A percentile compares a stretch with the other conserved stretches of the same genome.
These are phyloP conservation scores for Mrakiaceae sp. DNA, from an alignment of 1,284 basidiomycete genomes.

Conservation along the genomic window DNA sequence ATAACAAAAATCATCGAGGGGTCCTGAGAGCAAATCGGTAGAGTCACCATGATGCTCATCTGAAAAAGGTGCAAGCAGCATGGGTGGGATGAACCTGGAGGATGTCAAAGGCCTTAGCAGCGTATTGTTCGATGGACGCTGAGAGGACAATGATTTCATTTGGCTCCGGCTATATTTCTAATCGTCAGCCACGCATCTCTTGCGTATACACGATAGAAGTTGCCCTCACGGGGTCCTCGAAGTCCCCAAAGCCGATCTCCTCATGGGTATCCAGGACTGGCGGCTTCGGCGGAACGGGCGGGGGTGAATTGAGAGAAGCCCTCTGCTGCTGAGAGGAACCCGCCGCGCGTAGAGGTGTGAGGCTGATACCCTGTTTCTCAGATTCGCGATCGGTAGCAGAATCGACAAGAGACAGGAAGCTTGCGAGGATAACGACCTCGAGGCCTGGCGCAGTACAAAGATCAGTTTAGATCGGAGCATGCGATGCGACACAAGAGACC, in stretches of 20 bases:
- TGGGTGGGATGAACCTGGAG: too few relatives aligned
- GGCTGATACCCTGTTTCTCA: neutral
- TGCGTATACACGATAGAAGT: too few relatives aligned
- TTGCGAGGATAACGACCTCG: slow-evolving; percentile 64
- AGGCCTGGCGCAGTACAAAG: slow-evolving; percentile 36
- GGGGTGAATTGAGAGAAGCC: slow-evolving; percentile 16
- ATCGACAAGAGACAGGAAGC: slow-evolving; percentile 64
- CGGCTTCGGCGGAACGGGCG: slow-evolving; percentile 20
- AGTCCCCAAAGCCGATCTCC: slow-evolving; percentile 16
- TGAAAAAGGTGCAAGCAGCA: too few relatives aligned
- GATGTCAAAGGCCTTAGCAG: slow-evolving; percentile 47
- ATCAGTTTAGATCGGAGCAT: too few relatives aligned
- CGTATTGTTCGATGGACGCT: slow-evolving; percentile 53
- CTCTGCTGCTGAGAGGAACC: neutral
- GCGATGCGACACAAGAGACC: too few relatives aligned
- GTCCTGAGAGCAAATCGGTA: slow-evolving; percentile 38
- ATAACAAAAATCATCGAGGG: slow-evolving; percentile 67
- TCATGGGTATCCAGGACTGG: neutral
- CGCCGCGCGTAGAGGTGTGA: neutral
- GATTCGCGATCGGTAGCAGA: slow-evolving; percentile 41
- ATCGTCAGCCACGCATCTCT: too few relatives aligned
- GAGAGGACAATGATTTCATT: slow-evolving; percentile 57
- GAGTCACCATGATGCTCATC: too few relatives aligned
- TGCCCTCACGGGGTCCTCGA: slow-evolving; percentile 19
- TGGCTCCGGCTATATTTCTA: slow-evolving; percentile 19